Percentiles rank a stretch among this genome's conserved stretches.
Conservation (phyloP, 345 rosid genomes). For the Hevea brasiliensis region DNA sequence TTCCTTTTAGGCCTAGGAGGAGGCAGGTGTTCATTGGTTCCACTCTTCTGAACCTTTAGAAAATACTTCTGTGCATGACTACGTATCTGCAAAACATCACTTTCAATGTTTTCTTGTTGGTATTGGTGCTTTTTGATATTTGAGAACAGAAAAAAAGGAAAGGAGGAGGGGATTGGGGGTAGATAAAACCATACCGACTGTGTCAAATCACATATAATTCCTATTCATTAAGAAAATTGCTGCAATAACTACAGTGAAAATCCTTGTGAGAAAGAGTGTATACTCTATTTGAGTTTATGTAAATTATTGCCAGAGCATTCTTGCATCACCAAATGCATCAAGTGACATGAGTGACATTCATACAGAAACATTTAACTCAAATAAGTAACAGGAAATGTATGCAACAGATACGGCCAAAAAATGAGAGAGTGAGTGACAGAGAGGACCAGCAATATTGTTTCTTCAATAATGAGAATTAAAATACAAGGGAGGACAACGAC, state of each 20-base stretch:
- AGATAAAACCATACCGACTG: neutral
- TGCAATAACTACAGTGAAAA: neutral
- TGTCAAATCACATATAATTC: neutral
- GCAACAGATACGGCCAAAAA: neutral
- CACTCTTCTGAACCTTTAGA: constrained; percentile 86
- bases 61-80: constrained; percentile 98
- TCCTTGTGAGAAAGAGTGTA: neutral
- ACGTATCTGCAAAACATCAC: constrained; percentile 58
- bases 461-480: neutral
- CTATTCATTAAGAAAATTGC: neutral
- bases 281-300: neutral
- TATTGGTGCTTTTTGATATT: constrained; percentile 1
- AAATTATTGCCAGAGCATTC: neutral
- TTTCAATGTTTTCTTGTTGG: neutral
- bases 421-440: neutral
- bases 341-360: neutral
- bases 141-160: neutral
- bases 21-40: constrained; percentile 82
- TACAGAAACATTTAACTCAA: neutral
- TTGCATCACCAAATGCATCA: neutral
- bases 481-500: neutral
- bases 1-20: constrained; percentile 97
- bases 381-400: neutral
- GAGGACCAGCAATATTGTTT: neutral
- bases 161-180: too few species aligned